Conservation (phyloP, 1,139 yeast species). For the Hyphopichia fennica region DNA sequence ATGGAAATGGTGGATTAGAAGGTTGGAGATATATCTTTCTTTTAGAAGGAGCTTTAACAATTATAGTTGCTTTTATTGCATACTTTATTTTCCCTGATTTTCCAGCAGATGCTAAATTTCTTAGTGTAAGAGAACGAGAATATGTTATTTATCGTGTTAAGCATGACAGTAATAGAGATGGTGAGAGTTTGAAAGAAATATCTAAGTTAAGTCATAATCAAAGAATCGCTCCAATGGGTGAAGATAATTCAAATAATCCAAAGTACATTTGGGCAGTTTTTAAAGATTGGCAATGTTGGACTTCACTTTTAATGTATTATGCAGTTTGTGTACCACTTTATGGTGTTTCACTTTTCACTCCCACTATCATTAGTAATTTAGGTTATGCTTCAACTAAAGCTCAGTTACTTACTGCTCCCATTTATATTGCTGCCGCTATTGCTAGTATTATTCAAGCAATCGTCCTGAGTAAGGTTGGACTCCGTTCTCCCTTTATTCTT, state of each 20-base stretch:
- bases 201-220: neutral
- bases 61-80: neutral
- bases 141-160: constrained; percentile 12
- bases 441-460: constrained; percentile 25
- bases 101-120: constrained; percentile 18
- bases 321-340: constrained; percentile 12
- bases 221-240: constrained; percentile 1
- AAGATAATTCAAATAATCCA: constrained; percentile 13
- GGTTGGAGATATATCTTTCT: constrained; percentile 80
- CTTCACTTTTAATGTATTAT: constrained; percentile 13
- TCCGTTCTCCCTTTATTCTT: constrained; percentile 31
- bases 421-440: constrained; percentile 31
- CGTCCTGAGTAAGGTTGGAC: constrained; percentile 25
- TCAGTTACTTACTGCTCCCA: constrained; percentile 34
- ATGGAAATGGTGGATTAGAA: constrained; percentile 36
- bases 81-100: constrained; percentile 15
- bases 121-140: constrained; percentile 7
- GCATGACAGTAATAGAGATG: constrained; percentile 9
- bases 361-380: constrained; percentile 24
- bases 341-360: constrained; percentile 29
- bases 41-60: constrained; percentile 21
- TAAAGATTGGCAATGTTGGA: constrained; percentile 25
- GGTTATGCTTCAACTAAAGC: constrained; percentile 22
- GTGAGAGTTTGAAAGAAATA: neutral
- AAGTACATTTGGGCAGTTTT: constrained; percentile 22